Conservation (phyloP, 306 rosid genomes). For the Inga leiocalycina region DNA sequence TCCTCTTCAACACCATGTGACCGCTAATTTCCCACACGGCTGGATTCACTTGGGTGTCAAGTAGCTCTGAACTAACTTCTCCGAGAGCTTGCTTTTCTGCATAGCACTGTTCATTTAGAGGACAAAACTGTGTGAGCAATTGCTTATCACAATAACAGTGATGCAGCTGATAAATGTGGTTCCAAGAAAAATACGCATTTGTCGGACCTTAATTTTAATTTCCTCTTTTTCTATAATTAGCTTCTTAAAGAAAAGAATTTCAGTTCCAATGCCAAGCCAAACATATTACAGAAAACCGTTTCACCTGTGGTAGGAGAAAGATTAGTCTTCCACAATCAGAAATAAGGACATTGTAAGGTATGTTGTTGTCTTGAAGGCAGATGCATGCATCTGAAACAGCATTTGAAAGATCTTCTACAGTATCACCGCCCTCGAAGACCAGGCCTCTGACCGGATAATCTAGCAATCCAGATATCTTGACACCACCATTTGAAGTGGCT, state of each 20-base stretch:
- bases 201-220: neutral
- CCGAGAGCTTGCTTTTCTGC: constrained; percentile 99
- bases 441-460: constrained; percentile 91
- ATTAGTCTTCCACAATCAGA: constrained; percentile 77
- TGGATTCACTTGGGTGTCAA: constrained; percentile 96
- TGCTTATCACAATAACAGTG: neutral
- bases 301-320: constrained; percentile 92
- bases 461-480: constrained; percentile 58
- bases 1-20: constrained; percentile 97
- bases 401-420: constrained; percentile 58
- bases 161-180: neutral
- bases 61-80: constrained; percentile 85
- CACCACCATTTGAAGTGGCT: constrained; percentile 48
- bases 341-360: constrained; percentile 87
- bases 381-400: constrained; percentile 84
- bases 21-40: constrained; percentile 99
- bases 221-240: neutral
- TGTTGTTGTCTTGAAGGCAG: constrained; percentile 85
- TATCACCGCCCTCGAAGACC: constrained; percentile 75
- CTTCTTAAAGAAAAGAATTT: neutral
- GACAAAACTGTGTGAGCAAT: neutral
- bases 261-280: neutral
- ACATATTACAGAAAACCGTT: neutral
- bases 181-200: neutral
- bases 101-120: constrained; percentile 67